Base-by-base conservation (phyloP, 139 green algal species). In the Chlorella sp. region DNA sequence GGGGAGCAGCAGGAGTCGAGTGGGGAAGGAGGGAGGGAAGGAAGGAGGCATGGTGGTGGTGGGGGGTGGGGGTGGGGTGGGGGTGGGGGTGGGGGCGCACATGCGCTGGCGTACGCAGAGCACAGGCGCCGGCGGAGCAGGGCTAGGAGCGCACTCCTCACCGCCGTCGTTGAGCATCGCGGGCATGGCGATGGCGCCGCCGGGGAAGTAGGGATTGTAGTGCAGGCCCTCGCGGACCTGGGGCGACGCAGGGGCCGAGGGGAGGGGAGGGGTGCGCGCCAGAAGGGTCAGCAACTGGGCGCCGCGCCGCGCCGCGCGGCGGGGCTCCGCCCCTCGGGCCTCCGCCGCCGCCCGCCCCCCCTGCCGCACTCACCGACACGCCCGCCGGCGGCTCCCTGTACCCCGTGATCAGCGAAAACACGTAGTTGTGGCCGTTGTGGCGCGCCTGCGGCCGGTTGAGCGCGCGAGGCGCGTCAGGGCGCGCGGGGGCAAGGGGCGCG, bases 131-230 rank as follows among this genome's bases (percentile, higher is more conserved):
- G n/a, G n/a, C n/a, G n/a, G n/a, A n/a, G n/a, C n/a, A n/a, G n/a
- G n/a, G 6, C 19, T 21, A 5, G 7, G 3, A 56, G 48, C 94
- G 73, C 97, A 98, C 84, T 98, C 93, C 40, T 94, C 88, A 36
- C 93, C 95, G 33, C 89, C 96, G 82, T 99, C 96, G 42, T 90
- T 93, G 33, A 99, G 88, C 96, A 99, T 98, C 88, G 97, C 95
- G 53, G 96, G 96, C 96, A 99, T 99, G 73, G 96, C 96, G 71
- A 99, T 99, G 71, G 95, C 93, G 50, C 96, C 96, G 38, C 96
- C 96, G 36, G 94, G 93, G 88, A 99, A 99, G 90, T 99, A 99
- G 19, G 96, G 96, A 90, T 99, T 99, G 90, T 99, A 99, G 87
- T 99, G 90, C 76, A 99, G 90, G 27, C 96, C 96, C 89, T 99